These are phyloP conservation scores for Solanum pinnatisectum DNA, from an alignment of 257 asterid species.

Conservation along the genomic window DNA sequence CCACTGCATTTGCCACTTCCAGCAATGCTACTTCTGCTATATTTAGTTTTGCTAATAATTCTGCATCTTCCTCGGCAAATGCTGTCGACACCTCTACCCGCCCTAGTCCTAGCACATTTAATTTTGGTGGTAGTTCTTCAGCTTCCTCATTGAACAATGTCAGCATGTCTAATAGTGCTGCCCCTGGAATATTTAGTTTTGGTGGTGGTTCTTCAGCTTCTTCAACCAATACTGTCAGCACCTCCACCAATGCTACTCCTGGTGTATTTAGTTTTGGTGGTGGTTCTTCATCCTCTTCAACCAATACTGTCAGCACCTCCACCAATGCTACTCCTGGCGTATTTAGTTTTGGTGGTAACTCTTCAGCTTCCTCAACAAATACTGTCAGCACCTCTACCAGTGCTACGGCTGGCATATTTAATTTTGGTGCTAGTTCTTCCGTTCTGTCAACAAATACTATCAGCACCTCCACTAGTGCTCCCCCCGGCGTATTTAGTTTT, in stretches of 20 bases:
- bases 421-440: conserved; percentile 24
- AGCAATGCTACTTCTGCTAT: conserved; percentile 20
- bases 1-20: conserved; percentile 17
- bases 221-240: conserved; percentile 11
- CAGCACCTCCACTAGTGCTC: conserved; percentile 23
- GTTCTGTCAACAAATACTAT: conserved; percentile 10
- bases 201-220: conserved; percentile 33
- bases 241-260: background rate
- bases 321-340: conserved; percentile 17
- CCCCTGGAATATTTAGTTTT: conserved; percentile 6
- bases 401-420: conserved; percentile 19
- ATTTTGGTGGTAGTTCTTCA: conserved; percentile 22
- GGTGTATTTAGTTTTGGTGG: conserved; percentile 17
- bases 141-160: background rate
- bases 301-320: conserved; percentile 22
- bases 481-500: conserved; percentile 27
- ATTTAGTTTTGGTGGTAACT: conserved; percentile 18
- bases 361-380: conserved; percentile 11
- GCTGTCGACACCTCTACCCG: conserved; percentile 22
- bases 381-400: conserved; percentile 21
- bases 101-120: conserved; percentile 22
- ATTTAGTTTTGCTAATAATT: conserved; percentile 25
- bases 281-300: conserved; percentile 30
- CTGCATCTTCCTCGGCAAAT: conserved; percentile 13
- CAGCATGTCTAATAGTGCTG: background rate